Conservation (phyloP, 83 land plant species). For the Diphasiastrum complanatum region DNA sequence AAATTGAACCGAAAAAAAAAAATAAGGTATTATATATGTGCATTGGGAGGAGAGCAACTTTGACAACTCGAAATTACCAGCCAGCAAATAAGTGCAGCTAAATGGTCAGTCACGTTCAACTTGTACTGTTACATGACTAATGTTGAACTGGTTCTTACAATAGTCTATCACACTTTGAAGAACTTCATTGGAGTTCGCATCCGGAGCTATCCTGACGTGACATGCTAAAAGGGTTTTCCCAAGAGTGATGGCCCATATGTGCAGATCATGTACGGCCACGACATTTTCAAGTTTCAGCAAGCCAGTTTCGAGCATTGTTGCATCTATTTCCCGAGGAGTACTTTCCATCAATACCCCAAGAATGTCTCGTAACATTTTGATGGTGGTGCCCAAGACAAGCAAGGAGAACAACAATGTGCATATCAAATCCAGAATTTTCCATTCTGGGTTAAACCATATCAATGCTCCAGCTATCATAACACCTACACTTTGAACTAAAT, state of each 20-base stretch:
- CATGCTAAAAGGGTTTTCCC: conserved; percentile 83
- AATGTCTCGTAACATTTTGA: conserved; percentile 65
- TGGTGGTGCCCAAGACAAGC: conserved; percentile 66
- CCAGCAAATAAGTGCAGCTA: no score
- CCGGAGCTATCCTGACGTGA: conserved; percentile 60
- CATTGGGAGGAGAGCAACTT: no score
- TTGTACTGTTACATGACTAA: conserved; percentile 85
- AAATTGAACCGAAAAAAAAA: no score
- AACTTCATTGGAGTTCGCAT: conserved; percentile 71
- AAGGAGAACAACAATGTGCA: conserved; percentile 85
- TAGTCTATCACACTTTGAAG: conserved; percentile 60
- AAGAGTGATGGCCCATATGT: conserved; percentile 93
- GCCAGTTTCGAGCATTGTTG: conserved; percentile 64
- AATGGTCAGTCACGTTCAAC: no score
- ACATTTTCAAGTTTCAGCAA: conserved; percentile 63
- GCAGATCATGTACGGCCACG: conserved; percentile 81
- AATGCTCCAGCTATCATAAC: conserved; percentile 91
- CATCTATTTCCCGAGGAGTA: conserved; percentile 87
- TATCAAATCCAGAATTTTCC: conserved; percentile 69
- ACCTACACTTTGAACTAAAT: conserved; percentile 86
- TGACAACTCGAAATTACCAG: no score
- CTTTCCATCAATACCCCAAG: conserved; percentile 94
- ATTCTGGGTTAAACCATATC: conserved; percentile 83
- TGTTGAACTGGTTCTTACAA: conserved; percentile 55
- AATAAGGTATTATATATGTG: no score